phyloP scores from a whole-genome alignment of 2,329 filamentous ascomycete genomes.

The Alternaria triticimaculans region DNA sequence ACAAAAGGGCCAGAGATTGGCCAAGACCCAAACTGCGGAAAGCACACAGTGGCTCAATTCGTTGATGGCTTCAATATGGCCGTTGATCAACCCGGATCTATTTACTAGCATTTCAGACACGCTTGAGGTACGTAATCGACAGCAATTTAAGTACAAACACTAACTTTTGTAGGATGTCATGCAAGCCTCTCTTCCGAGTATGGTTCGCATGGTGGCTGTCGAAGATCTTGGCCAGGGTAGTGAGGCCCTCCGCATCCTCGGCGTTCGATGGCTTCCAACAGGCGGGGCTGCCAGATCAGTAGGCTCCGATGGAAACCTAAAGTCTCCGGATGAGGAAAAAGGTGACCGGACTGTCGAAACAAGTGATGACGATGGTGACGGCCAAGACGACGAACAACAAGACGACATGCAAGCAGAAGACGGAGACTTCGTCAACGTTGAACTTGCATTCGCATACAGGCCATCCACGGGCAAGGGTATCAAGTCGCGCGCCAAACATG shows the following conservation, averaged over 20 bases:
- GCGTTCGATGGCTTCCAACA: slow-evolving; percentile 74
- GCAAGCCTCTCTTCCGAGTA: slow-evolving; percentile 74
- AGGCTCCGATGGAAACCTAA: slow-evolving; percentile 64
- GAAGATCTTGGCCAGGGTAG: slow-evolving; percentile 79
- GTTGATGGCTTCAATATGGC: slow-evolving; percentile 72
- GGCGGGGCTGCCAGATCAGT: slow-evolving; percentile 71
- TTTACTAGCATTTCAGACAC: slow-evolving; percentile 73
- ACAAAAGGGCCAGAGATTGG: slow-evolving; percentile 58
- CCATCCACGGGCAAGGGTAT: slow-evolving; percentile 68
- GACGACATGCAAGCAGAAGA: slow-evolving; percentile 73
- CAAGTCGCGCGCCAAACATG: slow-evolving; percentile 70
- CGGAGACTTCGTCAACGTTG: slow-evolving; percentile 78
- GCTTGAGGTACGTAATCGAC: slow-evolving; percentile 58
- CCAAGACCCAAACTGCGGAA: slow-evolving; percentile 62
- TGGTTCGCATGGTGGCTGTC: slow-evolving; percentile 76
- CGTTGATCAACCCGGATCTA: slow-evolving; percentile 76
- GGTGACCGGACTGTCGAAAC: slow-evolving; percentile 60
- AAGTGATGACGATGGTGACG: slow-evolving; percentile 51
- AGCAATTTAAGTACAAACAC: background rate
- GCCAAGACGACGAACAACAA: slow-evolving; percentile 42
- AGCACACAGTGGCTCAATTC: slow-evolving; percentile 76
- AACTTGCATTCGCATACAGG: slow-evolving; percentile 76
- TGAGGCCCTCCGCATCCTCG: slow-evolving; percentile 72
- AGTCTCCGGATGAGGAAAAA: slow-evolving; percentile 53
- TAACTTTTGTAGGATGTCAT: slow-evolving; percentile 66